phyloP scores from a whole-genome alignment of 331 rosid species.

The Acacia concinna region DNA sequence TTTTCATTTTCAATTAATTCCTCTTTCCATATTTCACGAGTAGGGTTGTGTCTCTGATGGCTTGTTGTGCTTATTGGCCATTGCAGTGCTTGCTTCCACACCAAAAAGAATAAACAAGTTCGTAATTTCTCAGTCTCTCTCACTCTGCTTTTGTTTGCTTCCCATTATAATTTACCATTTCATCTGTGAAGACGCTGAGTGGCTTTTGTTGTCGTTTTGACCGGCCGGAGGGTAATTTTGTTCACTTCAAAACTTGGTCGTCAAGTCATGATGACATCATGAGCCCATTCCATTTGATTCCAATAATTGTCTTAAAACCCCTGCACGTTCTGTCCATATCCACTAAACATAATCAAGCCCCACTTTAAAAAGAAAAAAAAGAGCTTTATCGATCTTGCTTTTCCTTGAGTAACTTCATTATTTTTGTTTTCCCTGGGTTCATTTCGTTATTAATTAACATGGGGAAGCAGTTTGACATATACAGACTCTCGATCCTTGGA shows the following conservation, averaged over 20 bases:
- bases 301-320: constrained; percentile 28
- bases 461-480: background rate
- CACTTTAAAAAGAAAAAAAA: background rate
- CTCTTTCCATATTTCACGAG: constrained; percentile 25
- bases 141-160: constrained; percentile 21
- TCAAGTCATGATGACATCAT: constrained; percentile 25
- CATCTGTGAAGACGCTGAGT: constrained; percentile 12
- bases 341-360: constrained; percentile 3
- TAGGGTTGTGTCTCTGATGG: constrained; percentile 40
- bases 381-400: background rate
- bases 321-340: constrained; percentile 37
- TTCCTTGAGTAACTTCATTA: background rate
- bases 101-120: background rate
- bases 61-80: background rate
- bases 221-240: constrained; percentile 1
- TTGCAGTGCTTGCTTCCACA: constrained; percentile 14
- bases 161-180: constrained; percentile 27
- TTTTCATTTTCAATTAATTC: background rate
- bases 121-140: background rate
- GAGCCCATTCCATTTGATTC: constrained; percentile 21
- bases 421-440: background rate
- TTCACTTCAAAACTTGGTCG: background rate
- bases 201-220: constrained; percentile 19
- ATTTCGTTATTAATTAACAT: background rate
- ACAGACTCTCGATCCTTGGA: background rate